Evolutionary conservation across 1,139 yeast species (phyloP), one percentile per base, ranked within the genome.

Genomic region (Yamadazyma spencermartinsiae): DNA sequence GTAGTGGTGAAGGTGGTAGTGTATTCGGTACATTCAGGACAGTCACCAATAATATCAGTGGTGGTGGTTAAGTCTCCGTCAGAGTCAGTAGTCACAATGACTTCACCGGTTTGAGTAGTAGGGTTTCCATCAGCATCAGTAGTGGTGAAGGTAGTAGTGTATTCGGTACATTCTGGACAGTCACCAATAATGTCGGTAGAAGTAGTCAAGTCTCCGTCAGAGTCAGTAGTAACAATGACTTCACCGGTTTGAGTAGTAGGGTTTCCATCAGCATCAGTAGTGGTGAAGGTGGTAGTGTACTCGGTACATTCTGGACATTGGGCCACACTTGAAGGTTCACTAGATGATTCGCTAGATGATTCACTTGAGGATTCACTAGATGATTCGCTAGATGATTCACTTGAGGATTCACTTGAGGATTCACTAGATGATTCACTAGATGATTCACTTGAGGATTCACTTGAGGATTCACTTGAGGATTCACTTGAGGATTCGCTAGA

Each of bases 261-360:
- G n/a, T 49, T 37, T 17, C 60, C 60, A 40, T 48, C 47, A 14
- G 46, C 17, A 12, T 40, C 36, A 7, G 57, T 51, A 4, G 49
- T 40, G 8, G 48, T 38, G 38, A 45, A 45, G 2, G 56, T 52
- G 10, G 53, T 52, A 12, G 56, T 48, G 46, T 48, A 49, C 25
- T 49, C 52, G 13, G 55, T 46, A 42, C 51, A 38, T 33, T 33
- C 44, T 13, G 46, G 43, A 39, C 44, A 41, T 25, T 43, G 39
- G 17, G 18, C 15, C 5, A 30, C 27, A 11, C 26, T 23, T 11
- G 31, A 25, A 10, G 38, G 31, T 34, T 7, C 26, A 23, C 26
- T 23, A 23, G 26, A 23, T 10, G 26, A 23, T 23, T 23, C 26
- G n/a, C 26, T 23, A 11, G 26, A 23, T 7, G 21, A 19, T 19